A percentile compares a stretch with the other conserved stretches of the same genome.
phyloP scores from a whole-genome alignment of 2,329 filamentous ascomycete species.

The Venturia asperata region DNA sequence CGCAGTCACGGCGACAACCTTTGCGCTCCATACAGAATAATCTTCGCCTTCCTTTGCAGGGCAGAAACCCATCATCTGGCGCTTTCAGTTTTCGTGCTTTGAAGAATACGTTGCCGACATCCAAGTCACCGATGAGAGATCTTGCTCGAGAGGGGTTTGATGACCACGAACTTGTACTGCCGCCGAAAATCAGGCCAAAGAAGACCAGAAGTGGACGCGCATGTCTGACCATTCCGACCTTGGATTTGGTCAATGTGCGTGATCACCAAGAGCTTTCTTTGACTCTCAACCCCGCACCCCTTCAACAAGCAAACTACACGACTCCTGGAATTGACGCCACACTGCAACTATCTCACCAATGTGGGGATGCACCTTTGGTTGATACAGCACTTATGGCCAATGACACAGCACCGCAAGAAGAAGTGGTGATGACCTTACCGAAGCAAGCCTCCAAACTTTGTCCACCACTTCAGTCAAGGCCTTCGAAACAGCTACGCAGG shows the following conservation, averaged over 20 bases:
- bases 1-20: background rate
- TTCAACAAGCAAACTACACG: background rate
- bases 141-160: constrained; percentile 4
- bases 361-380: background rate
- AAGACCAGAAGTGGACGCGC: background rate
- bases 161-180: background rate
- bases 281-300: background rate
- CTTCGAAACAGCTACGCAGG: background rate
- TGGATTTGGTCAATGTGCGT: constrained; percentile 1
- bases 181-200: background rate
- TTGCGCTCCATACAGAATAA: background rate
- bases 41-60: background rate
- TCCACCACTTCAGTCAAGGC: background rate
- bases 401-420: background rate
- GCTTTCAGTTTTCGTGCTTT: constrained; percentile 6
- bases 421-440: background rate
- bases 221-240: background rate
- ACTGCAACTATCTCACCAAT: background rate
- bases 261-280: background rate
- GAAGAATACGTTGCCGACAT: background rate
- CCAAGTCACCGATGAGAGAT: background rate
- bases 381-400: background rate
- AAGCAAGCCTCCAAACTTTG: background rate
- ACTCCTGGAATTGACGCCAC: background rate
- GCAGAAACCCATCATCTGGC: background rate